Percentiles rank a stretch among this genome's conserved stretches.
Conservation (phyloP, 345 rosid species). For the Mangifera indica region DNA sequence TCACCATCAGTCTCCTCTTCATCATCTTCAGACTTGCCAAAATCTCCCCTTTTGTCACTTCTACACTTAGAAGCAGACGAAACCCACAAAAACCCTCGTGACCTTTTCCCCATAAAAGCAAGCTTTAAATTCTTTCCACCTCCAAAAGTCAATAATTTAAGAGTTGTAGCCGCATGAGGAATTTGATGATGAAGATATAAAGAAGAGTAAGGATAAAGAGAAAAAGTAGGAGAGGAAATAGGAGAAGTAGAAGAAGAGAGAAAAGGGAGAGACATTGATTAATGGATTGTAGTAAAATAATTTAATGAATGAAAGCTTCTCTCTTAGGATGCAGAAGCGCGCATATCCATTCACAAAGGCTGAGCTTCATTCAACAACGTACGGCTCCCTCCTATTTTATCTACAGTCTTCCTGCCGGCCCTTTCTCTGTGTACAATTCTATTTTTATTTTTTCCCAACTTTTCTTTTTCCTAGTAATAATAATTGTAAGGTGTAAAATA, state of each 20-base stretch:
- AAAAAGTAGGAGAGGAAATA: constrained; percentile 38
- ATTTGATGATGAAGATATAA: constrained; percentile 20
- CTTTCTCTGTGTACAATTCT: too few species aligned
- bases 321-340: too few species aligned
- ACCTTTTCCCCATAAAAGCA: constrained; percentile 36
- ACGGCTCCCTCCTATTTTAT: too few species aligned
- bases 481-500: too few species aligned
- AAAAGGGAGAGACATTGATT: constrained; percentile 38
- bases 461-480: too few species aligned
- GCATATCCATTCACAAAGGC: too few species aligned
- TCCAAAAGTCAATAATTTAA: constrained; percentile 22
- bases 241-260: constrained; percentile 39
- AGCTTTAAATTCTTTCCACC: constrained; percentile 20
- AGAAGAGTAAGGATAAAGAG: constrained; percentile 37
- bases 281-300: too few species aligned
- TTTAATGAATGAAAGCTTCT: too few species aligned
- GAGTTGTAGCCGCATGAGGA: background rate
- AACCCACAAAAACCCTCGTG: constrained; percentile 30
- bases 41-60: constrained; percentile 30
- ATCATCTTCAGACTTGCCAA: constrained; percentile 39
- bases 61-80: constrained; percentile 26
- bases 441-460: too few species aligned
- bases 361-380: too few species aligned
- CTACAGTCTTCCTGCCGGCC: too few species aligned
- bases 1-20: constrained; percentile 36